Percentiles rank a stretch among this genome's conserved stretches.
phyloP scores from a whole-genome alignment of 108 stramenopile species.

The Cyclotella distinguenda region DNA sequence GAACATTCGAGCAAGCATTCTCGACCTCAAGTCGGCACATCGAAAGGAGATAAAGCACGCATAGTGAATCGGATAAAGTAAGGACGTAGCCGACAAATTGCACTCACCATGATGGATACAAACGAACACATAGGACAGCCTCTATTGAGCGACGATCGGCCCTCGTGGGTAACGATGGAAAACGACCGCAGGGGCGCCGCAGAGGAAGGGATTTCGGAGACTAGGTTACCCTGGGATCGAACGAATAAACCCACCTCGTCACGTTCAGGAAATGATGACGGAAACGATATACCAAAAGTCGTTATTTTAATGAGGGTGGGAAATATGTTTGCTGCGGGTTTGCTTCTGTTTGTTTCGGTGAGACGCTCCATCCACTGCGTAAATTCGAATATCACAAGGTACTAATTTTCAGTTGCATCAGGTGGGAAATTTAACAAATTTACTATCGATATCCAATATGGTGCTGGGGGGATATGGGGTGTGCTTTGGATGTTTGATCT shows the following conservation, averaged over 20 bases:
- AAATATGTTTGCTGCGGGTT: constrained; percentile 14
- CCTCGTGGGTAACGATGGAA: constrained; percentile 32
- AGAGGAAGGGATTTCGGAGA: constrained; percentile 5
- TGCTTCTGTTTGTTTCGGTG: constrained; percentile 22
- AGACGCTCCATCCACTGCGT: background rate
- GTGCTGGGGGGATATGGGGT: constrained; percentile 41
- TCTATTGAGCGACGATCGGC: constrained; percentile 14
- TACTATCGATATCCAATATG: constrained; percentile 32
- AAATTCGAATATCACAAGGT: background rate
- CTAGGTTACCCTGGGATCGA: constrained; percentile 4
- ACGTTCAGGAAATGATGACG: background rate
- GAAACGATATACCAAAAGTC: constrained; percentile 13
- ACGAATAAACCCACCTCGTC: background rate
- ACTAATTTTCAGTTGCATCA: background rate
- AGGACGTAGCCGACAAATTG: no score
- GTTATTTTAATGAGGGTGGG: constrained; percentile 26
- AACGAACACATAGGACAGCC: constrained; percentile 18
- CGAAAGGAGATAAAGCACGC: no score
- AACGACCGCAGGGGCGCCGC: constrained; percentile 2
- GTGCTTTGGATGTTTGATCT: constrained; percentile 34
- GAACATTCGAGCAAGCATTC: no score
- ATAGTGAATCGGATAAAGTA: no score
- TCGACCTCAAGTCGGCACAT: no score
- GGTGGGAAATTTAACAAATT: constrained; percentile 21
- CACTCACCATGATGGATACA: background rate